Conservation (phyloP, 495 filamentous ascomycete species). For the Trichoderma virens region DNA sequence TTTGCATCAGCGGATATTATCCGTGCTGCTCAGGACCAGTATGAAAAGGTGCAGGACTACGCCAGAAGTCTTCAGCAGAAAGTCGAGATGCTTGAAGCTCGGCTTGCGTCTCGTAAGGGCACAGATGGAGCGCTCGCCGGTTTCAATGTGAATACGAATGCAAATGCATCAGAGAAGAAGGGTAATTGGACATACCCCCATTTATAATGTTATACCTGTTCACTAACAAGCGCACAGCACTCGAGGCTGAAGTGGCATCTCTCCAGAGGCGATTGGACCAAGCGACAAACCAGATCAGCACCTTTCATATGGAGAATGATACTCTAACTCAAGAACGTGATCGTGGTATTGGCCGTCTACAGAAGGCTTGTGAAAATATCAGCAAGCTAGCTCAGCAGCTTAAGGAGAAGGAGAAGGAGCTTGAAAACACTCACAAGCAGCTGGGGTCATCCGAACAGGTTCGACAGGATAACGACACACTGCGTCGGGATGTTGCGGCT, state of each 20-base stretch:
- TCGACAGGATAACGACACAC: constrained; percentile 25
- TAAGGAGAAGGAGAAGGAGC: constrained; percentile 23
- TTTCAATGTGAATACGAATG: constrained; percentile 25
- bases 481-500: constrained; percentile 14
- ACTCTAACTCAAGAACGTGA: constrained; percentile 39
- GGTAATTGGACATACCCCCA: constrained; percentile 16
- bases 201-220: background rate
- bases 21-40: constrained; percentile 43
- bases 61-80: constrained; percentile 40
- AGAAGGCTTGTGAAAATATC: constrained; percentile 35
- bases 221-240: constrained; percentile 15
- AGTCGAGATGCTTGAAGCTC: constrained; percentile 33
- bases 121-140: background rate
- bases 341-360: constrained; percentile 35
- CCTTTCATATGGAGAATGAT: constrained; percentile 38
- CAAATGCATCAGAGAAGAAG: constrained; percentile 23
- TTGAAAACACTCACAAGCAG: constrained; percentile 29
- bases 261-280: constrained; percentile 36
- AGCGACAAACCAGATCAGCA: constrained; percentile 35
- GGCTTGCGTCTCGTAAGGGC: constrained; percentile 21
- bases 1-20: constrained; percentile 49
- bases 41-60: constrained; percentile 40
- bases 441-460: constrained; percentile 25
- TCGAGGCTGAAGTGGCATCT: constrained; percentile 36
- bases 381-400: constrained; percentile 23